Evolutionary conservation across 1,284 basidiomycete genomes (phyloP).

Genomic region (Apiotrichum domesticum): DNA sequence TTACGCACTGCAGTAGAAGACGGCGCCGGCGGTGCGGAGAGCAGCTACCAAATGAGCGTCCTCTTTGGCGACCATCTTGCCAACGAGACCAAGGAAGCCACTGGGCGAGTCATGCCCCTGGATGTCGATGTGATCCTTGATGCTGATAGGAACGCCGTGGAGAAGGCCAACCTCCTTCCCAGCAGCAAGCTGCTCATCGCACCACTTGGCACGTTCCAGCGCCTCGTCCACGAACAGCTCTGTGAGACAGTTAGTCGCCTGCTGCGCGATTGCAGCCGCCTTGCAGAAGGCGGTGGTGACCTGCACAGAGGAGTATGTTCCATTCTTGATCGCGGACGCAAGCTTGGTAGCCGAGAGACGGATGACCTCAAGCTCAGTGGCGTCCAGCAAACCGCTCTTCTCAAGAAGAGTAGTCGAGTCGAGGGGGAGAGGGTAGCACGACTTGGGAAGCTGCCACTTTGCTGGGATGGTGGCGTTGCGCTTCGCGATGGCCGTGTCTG

Average conservation of each 20-base stretch:
- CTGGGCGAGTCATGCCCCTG: slow-evolving; percentile 36
- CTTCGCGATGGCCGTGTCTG: neutral
- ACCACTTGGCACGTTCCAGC: slow-evolving; percentile 53
- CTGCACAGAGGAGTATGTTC: slow-evolving; percentile 15
- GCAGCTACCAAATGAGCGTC: slow-evolving; percentile 15
- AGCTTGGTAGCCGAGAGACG: neutral
- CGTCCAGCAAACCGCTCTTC: slow-evolving; percentile 54
- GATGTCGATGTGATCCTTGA: slow-evolving; percentile 51
- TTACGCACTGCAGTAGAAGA: slow-evolving; percentile 16
- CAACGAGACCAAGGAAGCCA: slow-evolving; percentile 18
- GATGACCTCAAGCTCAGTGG: slow-evolving; percentile 57
- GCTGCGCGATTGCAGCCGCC: slow-evolving; percentile 25
- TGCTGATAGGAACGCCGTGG: slow-evolving; percentile 58
- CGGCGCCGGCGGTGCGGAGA: slow-evolving; percentile 26
- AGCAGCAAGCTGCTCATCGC: slow-evolving; percentile 55
- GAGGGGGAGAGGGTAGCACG: neutral
- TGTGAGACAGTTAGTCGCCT: slow-evolving; percentile 58
- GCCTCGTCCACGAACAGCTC: slow-evolving; percentile 62
- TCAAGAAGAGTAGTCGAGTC: slow-evolving; percentile 3
- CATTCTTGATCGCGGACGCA: neutral
- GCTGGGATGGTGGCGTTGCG: slow-evolving; percentile 13
- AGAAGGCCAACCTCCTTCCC: slow-evolving; percentile 54
- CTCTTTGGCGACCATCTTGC: slow-evolving; percentile 12
- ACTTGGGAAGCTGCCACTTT: slow-evolving; percentile 8
- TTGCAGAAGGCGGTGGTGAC: slow-evolving; percentile 27